Base-by-base conservation (phyloP, 2,329 filamentous ascomycete genomes). In the Didymosphaeria variabile region DNA sequence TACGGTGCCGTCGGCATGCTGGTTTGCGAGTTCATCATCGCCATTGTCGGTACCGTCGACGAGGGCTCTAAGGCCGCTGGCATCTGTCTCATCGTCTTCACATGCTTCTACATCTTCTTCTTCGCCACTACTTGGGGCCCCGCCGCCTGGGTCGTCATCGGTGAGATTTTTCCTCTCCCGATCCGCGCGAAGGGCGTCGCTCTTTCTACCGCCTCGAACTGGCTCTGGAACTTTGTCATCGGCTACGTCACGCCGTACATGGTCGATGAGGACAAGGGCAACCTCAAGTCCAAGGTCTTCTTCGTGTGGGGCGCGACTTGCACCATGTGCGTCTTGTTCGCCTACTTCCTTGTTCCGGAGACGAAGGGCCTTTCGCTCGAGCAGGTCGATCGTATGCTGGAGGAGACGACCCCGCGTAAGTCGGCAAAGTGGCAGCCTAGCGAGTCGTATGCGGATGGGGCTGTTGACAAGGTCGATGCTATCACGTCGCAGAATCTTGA, bases 31-130 rank as follows among this genome's bases (percentile, higher is more conserved):
- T 95, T 95, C 85, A 83, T 97, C 75, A 91, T 95, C 59, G 93
- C 88, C 73, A 93, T 95, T 67, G 79, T 87, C 55, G 85, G 83
- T 62, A 75, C 70, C 23, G 72, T 80, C 0, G 67, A 67, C 32
- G 70, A 67, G 21, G 76, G 72, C 21, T 79, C 89, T 77, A 80
- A 84, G 62, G 66, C 81, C 2, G 89, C 88, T 1, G 75, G 78
- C 52, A 70, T 76, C 31, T 74, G 68, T 67, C 79, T 94, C 85
- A 93, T 97, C 67, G 88, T 91, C 63, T 95, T 96, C 83, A 95
- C 95, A 75, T 91, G 89, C 82, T 89, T 97, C 83, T 95, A 93
- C 86, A 94, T 97, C 84, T 93, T 92, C 86, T 94, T 90, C 86
- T 97, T 97, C 78, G 93, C 93, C 62, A 89, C 87, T 60, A 97